Conservation (phyloP, 257 asterid genomes). For the Nicotiana tomentosiformis region DNA sequence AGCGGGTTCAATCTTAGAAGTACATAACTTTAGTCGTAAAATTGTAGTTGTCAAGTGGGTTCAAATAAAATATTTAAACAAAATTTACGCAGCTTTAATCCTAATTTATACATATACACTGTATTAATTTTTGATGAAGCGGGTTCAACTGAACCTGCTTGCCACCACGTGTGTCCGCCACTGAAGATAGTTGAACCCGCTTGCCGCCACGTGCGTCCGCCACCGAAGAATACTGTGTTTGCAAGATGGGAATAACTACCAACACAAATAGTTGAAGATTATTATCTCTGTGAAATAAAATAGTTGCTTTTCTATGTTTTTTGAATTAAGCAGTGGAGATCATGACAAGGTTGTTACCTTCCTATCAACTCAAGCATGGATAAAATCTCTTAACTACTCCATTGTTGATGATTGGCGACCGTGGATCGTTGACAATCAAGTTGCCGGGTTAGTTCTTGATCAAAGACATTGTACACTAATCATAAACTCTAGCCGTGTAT, state of each 20-base stretch:
- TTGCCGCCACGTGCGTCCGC: too few species aligned
- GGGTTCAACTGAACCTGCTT: too few species aligned
- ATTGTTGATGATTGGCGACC: slow-evolving; percentile 35
- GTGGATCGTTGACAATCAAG: slow-evolving; percentile 31
- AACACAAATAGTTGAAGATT: not conserved
- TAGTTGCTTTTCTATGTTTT: not conserved
- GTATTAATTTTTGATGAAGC: too few species aligned
- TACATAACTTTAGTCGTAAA: too few species aligned
- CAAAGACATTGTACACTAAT: not conserved
- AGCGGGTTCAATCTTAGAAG: too few species aligned
- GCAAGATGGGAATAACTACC: not conserved
- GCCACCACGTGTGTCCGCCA: too few species aligned
- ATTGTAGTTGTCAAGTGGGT: too few species aligned
- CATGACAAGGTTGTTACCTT: slow-evolving; percentile 27
- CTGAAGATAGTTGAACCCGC: too few species aligned
- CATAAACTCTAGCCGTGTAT: not conserved
- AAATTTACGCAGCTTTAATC: too few species aligned
- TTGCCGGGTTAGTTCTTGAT: slow-evolving; percentile 29
- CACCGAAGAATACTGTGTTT: not conserved
- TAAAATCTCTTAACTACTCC: slow-evolving; percentile 33
- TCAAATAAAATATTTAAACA: too few species aligned
- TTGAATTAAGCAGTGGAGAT: slow-evolving; percentile 34
- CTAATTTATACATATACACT: too few species aligned
- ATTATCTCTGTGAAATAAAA: not conserved
- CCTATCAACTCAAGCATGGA: slow-evolving; percentile 46